Evolutionary conservation across 2,329 filamentous ascomycete genomes (phyloP), one percentile per base, ranked within the genome.

Genomic region (Cordyceps javanica): DNA sequence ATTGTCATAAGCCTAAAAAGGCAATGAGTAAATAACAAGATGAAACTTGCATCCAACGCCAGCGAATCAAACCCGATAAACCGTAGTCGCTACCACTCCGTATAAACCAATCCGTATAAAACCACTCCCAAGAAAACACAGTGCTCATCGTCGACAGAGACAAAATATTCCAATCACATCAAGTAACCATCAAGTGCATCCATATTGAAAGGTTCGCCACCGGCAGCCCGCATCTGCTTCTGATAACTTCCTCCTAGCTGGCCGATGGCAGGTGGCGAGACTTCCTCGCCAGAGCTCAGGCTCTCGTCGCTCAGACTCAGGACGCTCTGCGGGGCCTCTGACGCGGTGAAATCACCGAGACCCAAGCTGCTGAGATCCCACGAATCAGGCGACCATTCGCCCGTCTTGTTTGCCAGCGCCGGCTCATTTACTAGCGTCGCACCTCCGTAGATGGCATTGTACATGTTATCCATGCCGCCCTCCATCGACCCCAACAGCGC

Each of bases 401-500:
- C 70, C 38, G 70, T 68, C 1, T 70, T 64, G n/a, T 72, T 73
- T 0, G 75, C 67, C 19, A 78, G 71, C 11, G 78, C 72, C 23
- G 78, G 74, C 34, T 77, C 73, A 32, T 79, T 69, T 4, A 73
- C 74, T 60, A 75, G 71, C 21, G 55, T 77, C 10, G 81, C 79
- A 0, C 88, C 88, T 38, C 88, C 89, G 63, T 91, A 91, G 57
- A 91, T 90, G 41, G 86, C 87, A 67, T 91, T 87, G 70, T 90
- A 94, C n/a, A 95, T 87, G 67, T 93, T 95, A 55, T 86, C 83
- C 62, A 87, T 82, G 0, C 90, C 90, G 36, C 86, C 86, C 64
- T 96, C 91, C 69, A 96, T 85, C 23, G 87, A 87, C 4, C 88
- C 86, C 2, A 96, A 79, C 0, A 96, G 78, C 2, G 87, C 84